These are phyloP conservation scores for Sporothrix euskadiensis DNA, from an alignment of 2,329 filamentous ascomycete species.

Conservation along the genomic window DNA sequence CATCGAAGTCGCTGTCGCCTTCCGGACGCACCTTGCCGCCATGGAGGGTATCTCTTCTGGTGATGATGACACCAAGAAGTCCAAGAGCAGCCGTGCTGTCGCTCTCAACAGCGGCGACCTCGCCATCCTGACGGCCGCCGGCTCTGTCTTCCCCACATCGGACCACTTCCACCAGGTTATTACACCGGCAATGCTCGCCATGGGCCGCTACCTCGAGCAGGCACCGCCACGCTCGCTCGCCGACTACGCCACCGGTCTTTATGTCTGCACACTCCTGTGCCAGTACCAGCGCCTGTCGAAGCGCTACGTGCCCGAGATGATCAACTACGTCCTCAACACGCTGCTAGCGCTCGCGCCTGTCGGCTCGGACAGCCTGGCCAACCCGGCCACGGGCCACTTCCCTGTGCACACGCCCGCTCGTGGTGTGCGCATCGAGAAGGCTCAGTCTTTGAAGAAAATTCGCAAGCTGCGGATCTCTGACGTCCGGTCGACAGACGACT, in stretches of 20 bases:
- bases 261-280: constrained; percentile 73
- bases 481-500: constrained; percentile 36
- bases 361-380: not conserved
- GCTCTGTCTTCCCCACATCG: constrained; percentile 86
- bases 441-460: constrained; percentile 38
- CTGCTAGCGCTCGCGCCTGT: constrained; percentile 65
- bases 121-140: constrained; percentile 77
- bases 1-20: constrained; percentile 72
- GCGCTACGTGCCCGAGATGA: constrained; percentile 83
- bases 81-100: constrained; percentile 47
- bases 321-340: constrained; percentile 78
- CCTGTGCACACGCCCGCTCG: constrained; percentile 22
- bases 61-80: not conserved
- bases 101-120: constrained; percentile 69
- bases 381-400: constrained; percentile 18
- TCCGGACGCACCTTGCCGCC: constrained; percentile 70
- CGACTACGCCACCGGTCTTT: constrained; percentile 73
- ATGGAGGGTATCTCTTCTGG: constrained; percentile 41
- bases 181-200: constrained; percentile 84
- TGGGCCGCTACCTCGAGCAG: constrained; percentile 79
- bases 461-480: constrained; percentile 29
- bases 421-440: constrained; percentile 59
- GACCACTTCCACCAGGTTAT: constrained; percentile 97
- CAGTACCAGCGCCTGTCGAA: constrained; percentile 83
- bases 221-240: constrained; percentile 64